Base-by-base conservation (phyloP, 495 filamentous ascomycete species). In the Tirmania nivea region DNA sequence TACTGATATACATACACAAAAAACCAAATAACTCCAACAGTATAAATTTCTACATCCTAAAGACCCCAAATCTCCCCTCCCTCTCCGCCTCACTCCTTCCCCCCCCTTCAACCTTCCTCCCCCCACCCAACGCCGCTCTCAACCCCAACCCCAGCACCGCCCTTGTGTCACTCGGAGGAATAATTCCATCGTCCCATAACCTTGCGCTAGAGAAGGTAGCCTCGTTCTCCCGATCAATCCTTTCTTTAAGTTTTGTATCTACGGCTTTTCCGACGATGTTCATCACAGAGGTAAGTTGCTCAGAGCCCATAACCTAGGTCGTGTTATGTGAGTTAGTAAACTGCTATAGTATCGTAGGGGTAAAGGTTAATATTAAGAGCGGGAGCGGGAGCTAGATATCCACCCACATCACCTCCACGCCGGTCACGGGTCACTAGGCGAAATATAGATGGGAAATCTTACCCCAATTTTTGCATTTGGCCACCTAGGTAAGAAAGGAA, bases 131-230 rank as follows among this genome's bases (percentile, higher is more conserved):
- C 17, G 87, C 86, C 60, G 84, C 84, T 58, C 75, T 73, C 67
- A 97, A 68, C 2, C 86, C 84, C 57, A 96, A 63, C 0, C 87
- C 90, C 12, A 97, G 68, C 55, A 93, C 83, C 37, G 72, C 69
- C 66, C 90, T 73, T 45, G 90, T 96, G 62, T 96, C 86, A 51
- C 78, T 76, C 0, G 90, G 90, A 0, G 83, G 84, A 55, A 96
- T 94, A 3, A 97, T 76, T 3, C 90, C 90, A 63, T 97, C 90
- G 65, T 97, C 89, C 90, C 90, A 97, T 56, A 97, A 63, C 53
- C 92, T 76, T 16, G 90, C 90, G 37, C 77, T 82, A 2, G 84
- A 88, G 64, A 86, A 97, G 0, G 81, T 77, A 0, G 85, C 89
- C 56, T 90, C 81, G 49, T 84, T 93, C 70, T 97, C 92, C 21